Base-by-base conservation (phyloP, 306 rosid genomes). In the Casuarina equisetifolia region DNA sequence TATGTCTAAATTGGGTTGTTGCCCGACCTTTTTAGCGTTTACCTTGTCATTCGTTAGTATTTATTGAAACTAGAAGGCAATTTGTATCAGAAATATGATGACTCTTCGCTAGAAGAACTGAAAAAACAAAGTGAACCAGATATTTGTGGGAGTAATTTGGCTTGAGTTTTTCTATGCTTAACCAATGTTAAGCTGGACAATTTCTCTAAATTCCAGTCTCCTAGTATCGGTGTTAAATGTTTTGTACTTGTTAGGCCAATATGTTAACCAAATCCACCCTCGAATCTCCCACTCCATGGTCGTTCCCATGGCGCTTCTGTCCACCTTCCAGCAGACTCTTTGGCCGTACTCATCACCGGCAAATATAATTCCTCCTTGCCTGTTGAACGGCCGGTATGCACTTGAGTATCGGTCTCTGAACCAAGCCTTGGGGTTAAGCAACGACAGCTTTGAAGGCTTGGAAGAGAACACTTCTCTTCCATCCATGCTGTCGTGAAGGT, bases 241-340 rank as follows among this genome's bases (percentile, higher is more conserved):
- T 70, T 70, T 95, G 6, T 91, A 64, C 59, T 91, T 95, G 67
- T 95, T 95, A 52, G 99, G 97, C 94, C 88, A 95, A 87, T 95
- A 92, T 0, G 99, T 92, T 39, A 95, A 74, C 97, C 97, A 95
- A 36, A 95, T 86, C 96, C 97, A 87, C 53, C 99, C 97, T 78
- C 86, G 88, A 2, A 95, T 83, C 74, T 92, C 97, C 97, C 97
- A 95, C 52, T 92, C 99, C 93, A 92, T 88, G 1, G 82, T 85
- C 71, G 70, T 91, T 55, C 97, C 97, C 32, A 80, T 0, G n/a
- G 90, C 90, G 55, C 79, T 50, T 69, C 82, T 91, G 53, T 92
- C 94, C 20, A 92, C 90, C 75, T 92, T 95, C 99, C 99, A 95
- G 61, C 88, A 59, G 8, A 91, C 93, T 19, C 91, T 83, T 58